Percentiles rank a stretch among this genome's conserved stretches.
Evolutionary conservation across 257 asterid genomes (phyloP).

Genomic region (Petrea volubilis): DNA sequence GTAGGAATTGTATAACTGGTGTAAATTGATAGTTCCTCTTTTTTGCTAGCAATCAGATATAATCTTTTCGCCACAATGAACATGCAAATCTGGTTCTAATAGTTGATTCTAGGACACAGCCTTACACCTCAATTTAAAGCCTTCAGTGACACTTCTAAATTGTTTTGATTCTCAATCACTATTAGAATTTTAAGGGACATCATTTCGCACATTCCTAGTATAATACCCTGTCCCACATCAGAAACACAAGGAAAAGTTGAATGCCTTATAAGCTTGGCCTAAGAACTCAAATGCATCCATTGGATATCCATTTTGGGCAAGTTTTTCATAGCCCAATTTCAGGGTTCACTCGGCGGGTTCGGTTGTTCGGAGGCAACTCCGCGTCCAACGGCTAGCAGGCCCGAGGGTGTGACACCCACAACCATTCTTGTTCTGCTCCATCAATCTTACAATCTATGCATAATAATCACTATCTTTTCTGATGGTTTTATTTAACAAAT

Average conservation of each 20-base stretch:
- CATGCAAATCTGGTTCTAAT: not conserved
- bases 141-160: not conserved
- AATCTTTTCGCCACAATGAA: not conserved
- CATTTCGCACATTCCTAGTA: not conserved
- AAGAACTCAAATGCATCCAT: too few relatives aligned
- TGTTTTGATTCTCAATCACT: not conserved
- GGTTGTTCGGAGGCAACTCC: too few relatives aligned
- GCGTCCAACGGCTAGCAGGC: too few relatives aligned
- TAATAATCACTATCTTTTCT: not conserved
- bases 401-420: too few relatives aligned
- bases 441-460: not conserved
- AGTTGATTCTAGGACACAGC: not conserved
- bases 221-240: too few relatives aligned
- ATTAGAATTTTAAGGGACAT: not conserved
- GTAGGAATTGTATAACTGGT: not conserved
- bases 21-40: not conserved
- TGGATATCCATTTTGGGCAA: too few relatives aligned
- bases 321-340: too few relatives aligned
- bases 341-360: too few relatives aligned
- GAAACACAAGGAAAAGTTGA: too few relatives aligned
- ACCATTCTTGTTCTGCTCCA: not conserved
- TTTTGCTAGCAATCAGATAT: not conserved
- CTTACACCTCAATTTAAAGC: not conserved
- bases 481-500: not conserved
- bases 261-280: too few relatives aligned